Conservation (phyloP, 2,329 filamentous ascomycete genomes). For the Zymoseptoria crescenta region DNA sequence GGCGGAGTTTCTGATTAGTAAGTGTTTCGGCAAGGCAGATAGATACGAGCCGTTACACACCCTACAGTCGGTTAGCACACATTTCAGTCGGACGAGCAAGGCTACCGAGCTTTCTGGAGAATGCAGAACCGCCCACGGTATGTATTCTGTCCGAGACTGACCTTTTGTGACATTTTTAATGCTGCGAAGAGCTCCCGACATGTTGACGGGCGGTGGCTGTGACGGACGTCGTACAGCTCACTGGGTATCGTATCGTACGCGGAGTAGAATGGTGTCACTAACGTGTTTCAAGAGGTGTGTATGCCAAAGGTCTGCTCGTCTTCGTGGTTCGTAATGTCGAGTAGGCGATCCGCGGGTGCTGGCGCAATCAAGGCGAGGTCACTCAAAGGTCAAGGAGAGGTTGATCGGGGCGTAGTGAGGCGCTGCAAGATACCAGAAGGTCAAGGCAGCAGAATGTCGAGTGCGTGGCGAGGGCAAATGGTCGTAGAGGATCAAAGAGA, state of each 20-base stretch:
- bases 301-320: background rate
- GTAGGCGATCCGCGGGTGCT: background rate
- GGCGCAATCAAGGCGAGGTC: background rate
- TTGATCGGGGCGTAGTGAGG: background rate
- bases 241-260: background rate
- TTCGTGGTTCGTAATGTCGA: background rate
- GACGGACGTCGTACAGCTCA: conserved; percentile 9
- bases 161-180: conserved; percentile 99
- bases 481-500: background rate
- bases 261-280: background rate
- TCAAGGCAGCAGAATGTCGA: background rate
- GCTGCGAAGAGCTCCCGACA: conserved; percentile 96
- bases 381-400: background rate
- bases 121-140: too few species aligned
- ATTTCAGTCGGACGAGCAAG: too few species aligned
- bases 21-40: too few species aligned
- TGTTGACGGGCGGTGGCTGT: conserved; percentile 35
- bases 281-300: background rate
- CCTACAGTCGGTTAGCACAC: too few species aligned
- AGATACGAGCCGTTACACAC: too few species aligned
- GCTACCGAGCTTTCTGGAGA: too few species aligned
- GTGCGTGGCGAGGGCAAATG: background rate
- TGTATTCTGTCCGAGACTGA: too few species aligned
- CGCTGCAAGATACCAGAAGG: too few species aligned
- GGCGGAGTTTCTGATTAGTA: too few species aligned